These are phyloP conservation scores for Fusarium sp. DNA, from an alignment of 2,329 filamentous ascomycete species.

Conservation along the genomic window DNA sequence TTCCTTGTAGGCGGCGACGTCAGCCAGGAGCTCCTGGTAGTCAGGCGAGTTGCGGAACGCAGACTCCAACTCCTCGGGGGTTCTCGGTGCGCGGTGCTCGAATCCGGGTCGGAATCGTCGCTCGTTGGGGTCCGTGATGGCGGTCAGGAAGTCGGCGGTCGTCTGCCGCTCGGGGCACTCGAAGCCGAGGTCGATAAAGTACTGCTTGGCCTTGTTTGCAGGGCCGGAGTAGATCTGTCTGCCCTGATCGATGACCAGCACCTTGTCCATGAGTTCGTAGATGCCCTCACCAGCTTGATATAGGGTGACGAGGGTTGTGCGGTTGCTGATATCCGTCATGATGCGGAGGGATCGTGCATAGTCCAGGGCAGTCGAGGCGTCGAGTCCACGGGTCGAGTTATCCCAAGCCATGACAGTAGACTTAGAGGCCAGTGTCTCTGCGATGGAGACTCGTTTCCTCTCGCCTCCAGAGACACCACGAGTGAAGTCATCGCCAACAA, in stretches of 20 bases:
- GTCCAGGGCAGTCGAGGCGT: slow-evolving; percentile 84
- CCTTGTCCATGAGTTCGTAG: slow-evolving; percentile 79
- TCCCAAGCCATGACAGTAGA: slow-evolving; percentile 84
- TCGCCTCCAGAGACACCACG: slow-evolving; percentile 86
- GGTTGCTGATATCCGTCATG: slow-evolving; percentile 83
- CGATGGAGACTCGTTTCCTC: slow-evolving; percentile 84
- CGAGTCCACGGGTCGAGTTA: slow-evolving; percentile 84
- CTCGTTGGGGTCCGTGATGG: slow-evolving; percentile 72
- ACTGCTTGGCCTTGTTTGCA: slow-evolving; percentile 73
- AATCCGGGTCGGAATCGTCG: slow-evolving; percentile 76
- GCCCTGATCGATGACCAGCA: slow-evolving; percentile 82
- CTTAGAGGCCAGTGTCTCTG: slow-evolving; percentile 82
- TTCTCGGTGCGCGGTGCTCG: slow-evolving; percentile 77
- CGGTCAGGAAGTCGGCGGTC: slow-evolving; percentile 62
- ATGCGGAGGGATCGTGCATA: slow-evolving; percentile 79
- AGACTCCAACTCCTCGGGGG: slow-evolving; percentile 75
- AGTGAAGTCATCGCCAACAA: slow-evolving; percentile 80
- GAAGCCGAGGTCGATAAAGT: slow-evolving; percentile 79
- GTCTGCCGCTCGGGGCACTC: slow-evolving; percentile 78
- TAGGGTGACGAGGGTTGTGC: slow-evolving; percentile 62
- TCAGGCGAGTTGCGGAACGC: slow-evolving; percentile 75
- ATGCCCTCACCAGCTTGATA: slow-evolving; percentile 63
- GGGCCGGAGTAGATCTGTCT: slow-evolving; percentile 78
- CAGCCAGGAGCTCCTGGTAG: slow-evolving; percentile 72
- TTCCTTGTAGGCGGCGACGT: slow-evolving; percentile 67